Evolutionary conservation across 2,329 filamentous ascomycete species (phyloP).

Genomic region (Taxawa tesnikishii): DNA sequence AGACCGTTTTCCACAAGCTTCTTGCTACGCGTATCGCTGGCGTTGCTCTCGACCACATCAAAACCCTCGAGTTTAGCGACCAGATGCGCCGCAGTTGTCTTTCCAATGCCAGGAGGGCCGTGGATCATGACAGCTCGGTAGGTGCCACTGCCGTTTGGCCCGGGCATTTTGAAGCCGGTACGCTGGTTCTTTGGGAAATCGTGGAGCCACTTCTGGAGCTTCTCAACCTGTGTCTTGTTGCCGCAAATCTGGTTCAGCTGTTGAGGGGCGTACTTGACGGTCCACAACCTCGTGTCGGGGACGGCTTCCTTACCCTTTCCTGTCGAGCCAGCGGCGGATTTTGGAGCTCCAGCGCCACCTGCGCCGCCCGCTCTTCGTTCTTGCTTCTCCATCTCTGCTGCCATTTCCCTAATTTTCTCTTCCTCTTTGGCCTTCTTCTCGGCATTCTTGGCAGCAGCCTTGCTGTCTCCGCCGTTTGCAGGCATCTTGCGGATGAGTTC

Average conservation of each 20-base stretch:
- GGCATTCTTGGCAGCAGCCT: constrained; percentile 72
- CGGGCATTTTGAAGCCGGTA: constrained; percentile 68
- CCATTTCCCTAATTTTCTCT: constrained; percentile 67
- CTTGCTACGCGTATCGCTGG: constrained; percentile 91
- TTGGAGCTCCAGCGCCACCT: constrained; percentile 24
- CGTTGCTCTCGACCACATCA: constrained; percentile 89
- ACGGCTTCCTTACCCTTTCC: constrained; percentile 14
- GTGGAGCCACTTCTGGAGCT: constrained; percentile 75
- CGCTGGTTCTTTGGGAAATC: constrained; percentile 71
- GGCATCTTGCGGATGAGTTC: constrained; percentile 71
- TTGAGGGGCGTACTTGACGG: constrained; percentile 86
- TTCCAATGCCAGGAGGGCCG: constrained; percentile 90
- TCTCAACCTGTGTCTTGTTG: constrained; percentile 84
- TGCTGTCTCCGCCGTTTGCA: constrained; percentile 74
- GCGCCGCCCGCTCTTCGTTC: constrained; percentile 47
- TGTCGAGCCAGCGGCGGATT: constrained; percentile 6
- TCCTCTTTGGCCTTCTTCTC: constrained; percentile 79
- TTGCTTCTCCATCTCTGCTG: constrained; percentile 73
- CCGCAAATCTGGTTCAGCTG: constrained; percentile 82
- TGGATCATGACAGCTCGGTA: constrained; percentile 90
- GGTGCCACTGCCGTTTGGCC: constrained; percentile 70
- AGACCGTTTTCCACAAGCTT: constrained; percentile 83
- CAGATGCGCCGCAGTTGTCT: constrained; percentile 91
- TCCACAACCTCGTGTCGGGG: constrained; percentile 65
- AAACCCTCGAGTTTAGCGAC: constrained; percentile 88